Conservation (phyloP, 306 rosid species). For the Rosa lucieae region DNA sequence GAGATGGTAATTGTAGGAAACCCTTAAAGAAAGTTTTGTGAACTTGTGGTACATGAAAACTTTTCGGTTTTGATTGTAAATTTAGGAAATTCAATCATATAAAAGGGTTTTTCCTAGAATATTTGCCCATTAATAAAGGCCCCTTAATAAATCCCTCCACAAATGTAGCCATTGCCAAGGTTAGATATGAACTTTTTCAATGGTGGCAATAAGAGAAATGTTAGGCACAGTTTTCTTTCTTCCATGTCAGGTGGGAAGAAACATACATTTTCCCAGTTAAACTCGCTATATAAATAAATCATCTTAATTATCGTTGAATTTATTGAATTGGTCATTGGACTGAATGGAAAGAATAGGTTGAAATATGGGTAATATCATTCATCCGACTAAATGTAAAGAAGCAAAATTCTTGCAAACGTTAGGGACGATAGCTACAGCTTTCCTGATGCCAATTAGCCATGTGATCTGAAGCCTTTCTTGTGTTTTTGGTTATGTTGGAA, state of each 20-base stretch:
- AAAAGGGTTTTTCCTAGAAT: background rate
- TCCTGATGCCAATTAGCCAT: background rate
- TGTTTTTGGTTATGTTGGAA: background rate
- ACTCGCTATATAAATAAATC: too few relatives aligned
- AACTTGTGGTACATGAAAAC: background rate
- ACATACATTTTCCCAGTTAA: too few relatives aligned
- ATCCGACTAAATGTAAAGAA: too few relatives aligned
- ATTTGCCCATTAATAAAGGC: background rate
- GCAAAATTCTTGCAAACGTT: too few relatives aligned
- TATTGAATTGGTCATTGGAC: too few relatives aligned
- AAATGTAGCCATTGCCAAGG: background rate
- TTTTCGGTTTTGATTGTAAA: background rate
- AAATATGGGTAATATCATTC: too few relatives aligned
- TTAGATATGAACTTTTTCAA: background rate
- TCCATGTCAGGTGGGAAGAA: too few relatives aligned
- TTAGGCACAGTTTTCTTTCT: too few relatives aligned
- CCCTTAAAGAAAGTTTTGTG: background rate
- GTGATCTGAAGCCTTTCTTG: background rate
- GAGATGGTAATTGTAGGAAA: background rate
- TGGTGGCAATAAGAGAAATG: too few relatives aligned
- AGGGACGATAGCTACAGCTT: background rate
- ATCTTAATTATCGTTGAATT: too few relatives aligned
- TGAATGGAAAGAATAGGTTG: too few relatives aligned
- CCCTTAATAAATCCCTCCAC: background rate
- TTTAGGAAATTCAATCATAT: background rate